Evolutionary conservation across 352 stramenopile genomes (phyloP).

Genomic region (Halophytophthora polymorphica): DNA sequence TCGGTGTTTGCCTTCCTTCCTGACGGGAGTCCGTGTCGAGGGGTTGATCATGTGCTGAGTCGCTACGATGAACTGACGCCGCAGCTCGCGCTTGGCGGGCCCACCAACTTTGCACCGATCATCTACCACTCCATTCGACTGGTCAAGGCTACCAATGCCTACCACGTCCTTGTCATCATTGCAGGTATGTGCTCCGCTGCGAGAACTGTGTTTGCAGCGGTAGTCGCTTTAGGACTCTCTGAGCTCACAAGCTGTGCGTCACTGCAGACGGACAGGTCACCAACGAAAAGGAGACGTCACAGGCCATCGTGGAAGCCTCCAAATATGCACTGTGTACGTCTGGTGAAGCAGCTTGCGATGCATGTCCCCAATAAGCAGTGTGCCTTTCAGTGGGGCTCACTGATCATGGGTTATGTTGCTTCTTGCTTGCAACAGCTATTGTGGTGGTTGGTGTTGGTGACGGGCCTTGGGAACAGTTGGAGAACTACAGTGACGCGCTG

Average conservation of each 20-base stretch:
- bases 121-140: constrained; percentile 70
- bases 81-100: constrained; percentile 42
- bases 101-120: constrained; percentile 79
- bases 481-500: constrained; percentile 57
- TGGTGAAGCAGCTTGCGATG: background rate
- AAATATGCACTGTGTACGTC: constrained; percentile 68
- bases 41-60: constrained; percentile 52
- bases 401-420: background rate
- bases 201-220: too few relatives aligned
- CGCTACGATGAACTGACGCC: constrained; percentile 56
- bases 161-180: constrained; percentile 78
- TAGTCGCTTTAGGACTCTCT: too few relatives aligned
- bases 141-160: constrained; percentile 38
- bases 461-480: constrained; percentile 72
- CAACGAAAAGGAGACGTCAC: constrained; percentile 55
- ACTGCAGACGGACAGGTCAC: constrained; percentile 58
- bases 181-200: constrained; percentile 27
- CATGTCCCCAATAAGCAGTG: background rate
- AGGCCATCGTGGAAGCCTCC: constrained; percentile 70
- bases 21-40: constrained; percentile 35
- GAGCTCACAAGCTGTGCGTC: too few relatives aligned
- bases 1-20: constrained; percentile 51
- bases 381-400: background rate
- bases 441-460: constrained; percentile 75
- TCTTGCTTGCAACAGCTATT: constrained; percentile 43